A percentile compares a stretch with the other conserved stretches of the same genome.
phyloP scores from a whole-genome alignment of 2,329 filamentous ascomycete species.

The Clonostachys rhizophaga region DNA sequence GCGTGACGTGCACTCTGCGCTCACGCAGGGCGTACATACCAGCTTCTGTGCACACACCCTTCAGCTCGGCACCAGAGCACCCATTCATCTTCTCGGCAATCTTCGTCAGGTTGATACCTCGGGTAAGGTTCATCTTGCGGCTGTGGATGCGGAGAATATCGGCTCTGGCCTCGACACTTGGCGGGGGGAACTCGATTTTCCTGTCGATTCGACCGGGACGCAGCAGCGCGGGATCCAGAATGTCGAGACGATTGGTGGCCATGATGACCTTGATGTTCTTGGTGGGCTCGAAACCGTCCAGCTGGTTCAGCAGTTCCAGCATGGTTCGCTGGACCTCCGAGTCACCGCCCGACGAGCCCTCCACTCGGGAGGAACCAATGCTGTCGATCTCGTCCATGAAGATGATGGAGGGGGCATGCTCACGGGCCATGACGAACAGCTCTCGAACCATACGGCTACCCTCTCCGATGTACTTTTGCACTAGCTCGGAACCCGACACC shows the following conservation, averaged over 20 bases:
- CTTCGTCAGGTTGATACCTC: conserved; percentile 96
- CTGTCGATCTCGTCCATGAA: conserved; percentile 99
- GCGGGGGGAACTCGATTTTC: conserved; percentile 98
- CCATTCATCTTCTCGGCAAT: conserved; percentile 99
- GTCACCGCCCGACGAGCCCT: conserved; percentile 91
- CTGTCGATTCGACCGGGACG: conserved; percentile 97
- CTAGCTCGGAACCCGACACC: conserved; percentile 91
- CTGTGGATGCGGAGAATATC: conserved; percentile 98
- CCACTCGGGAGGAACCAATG: conserved; percentile 94
- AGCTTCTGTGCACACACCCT: conserved; percentile 97
- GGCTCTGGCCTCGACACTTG: conserved; percentile 90
- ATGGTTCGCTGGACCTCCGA: conserved; percentile 98
- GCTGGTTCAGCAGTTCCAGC: conserved; percentile 95
- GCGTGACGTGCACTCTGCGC: conserved; percentile 93
- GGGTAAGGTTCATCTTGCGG: conserved; percentile 96
- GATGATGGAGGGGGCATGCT: conserved; percentile 97
- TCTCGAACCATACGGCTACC: conserved; percentile 98
- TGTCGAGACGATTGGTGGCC: conserved; percentile 97
- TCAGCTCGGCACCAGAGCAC: conserved; percentile 93
- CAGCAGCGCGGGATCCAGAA: conserved; percentile 89
- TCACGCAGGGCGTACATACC: conserved; percentile 98
- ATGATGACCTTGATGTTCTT: conserved; percentile 99
- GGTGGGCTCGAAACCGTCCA: conserved; percentile 97
- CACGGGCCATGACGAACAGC: conserved; percentile 97
- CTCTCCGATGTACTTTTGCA: conserved; percentile 99